phyloP scores from a whole-genome alignment of 2,329 filamentous ascomycete species.

The Westerdykella sp. region DNA sequence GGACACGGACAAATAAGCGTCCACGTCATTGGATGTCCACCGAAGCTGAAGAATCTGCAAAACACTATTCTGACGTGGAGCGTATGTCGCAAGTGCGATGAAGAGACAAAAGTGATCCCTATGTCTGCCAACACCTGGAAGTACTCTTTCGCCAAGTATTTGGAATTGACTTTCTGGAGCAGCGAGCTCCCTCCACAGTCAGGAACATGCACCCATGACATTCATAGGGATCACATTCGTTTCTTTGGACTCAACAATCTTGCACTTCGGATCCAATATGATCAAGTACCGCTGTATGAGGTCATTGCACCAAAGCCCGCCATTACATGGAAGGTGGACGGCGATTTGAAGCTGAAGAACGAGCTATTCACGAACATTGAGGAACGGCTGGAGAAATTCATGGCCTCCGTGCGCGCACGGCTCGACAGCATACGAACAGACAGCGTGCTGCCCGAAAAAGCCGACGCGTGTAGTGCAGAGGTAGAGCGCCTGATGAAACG shows the following conservation, averaged over 20 bases:
- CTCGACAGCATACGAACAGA: conserved; percentile 87
- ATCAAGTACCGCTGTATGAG: conserved; percentile 85
- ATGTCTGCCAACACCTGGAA: conserved; percentile 97
- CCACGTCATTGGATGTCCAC: conserved; percentile 70
- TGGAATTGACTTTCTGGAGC: conserved; percentile 97
- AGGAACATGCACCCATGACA: conserved; percentile 79
- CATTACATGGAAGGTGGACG: conserved; percentile 96
- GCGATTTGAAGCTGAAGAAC: conserved; percentile 87
- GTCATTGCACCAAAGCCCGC: conserved; percentile 85
- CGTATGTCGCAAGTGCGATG: conserved; percentile 84
- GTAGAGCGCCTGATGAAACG: conserved; percentile 72
- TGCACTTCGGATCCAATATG: conserved; percentile 83
- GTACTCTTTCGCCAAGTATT: conserved; percentile 96
- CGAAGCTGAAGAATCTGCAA: conserved; percentile 58
- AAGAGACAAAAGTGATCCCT: conserved; percentile 78
- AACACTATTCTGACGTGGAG: conserved; percentile 96
- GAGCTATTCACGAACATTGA: conserved; percentile 79
- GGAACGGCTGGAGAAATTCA: conserved; percentile 77
- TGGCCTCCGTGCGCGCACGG: conserved; percentile 74
- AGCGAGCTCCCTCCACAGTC: conserved; percentile 69
- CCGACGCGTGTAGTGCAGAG: conserved; percentile 72
- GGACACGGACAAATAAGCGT: conserved; percentile 90
- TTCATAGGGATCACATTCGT: conserved; percentile 84
- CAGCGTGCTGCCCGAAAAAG: conserved; percentile 80
- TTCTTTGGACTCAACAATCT: conserved; percentile 88